Evolutionary conservation across 1,139 yeast species (phyloP), one percentile per base, ranked within the genome.

Genomic region (Hemisphaericaspora lyxosophila): DNA sequence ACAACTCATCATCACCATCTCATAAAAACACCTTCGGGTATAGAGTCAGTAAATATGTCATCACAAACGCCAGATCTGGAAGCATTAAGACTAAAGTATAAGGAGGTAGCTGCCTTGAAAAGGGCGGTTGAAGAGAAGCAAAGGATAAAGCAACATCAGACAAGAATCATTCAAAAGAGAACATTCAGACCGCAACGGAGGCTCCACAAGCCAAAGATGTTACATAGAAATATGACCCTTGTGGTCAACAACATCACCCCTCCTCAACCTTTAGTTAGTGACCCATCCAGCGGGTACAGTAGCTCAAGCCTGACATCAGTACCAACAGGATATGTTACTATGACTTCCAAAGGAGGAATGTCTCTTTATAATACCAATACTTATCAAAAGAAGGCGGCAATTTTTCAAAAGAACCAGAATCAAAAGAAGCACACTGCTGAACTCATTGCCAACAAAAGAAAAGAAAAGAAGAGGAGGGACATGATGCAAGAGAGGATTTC

Each of bases 101-200:
- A 67, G 2, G 70, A 64, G 42, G 60, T 64, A 11, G 67, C 69
- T 4, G 55, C 55, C 5, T 47, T 64, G 34, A 62, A 63, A 45
- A 56, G 54, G 41, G 54, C 64, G 9, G 59, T 64, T 22, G 54
- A 53, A 23, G 58, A 52, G 34, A 49, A 49, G 35, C 44, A 43
- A 22, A 35, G 35, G 4, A 19, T 41, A 16, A 39, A 39, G 16
- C 12, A 22, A 3, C 22, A 27, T 12, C 40, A 37, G 24, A 26
- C 33, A 3, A 29, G 19, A 14, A 7, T 36, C 3, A 20, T 20
- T 13, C 28, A 16, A 28, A 27, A 18, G 16, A 7, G 36, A 22
- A 26, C 22, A n/a, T 15, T 13, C 2, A 18, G 29, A 12, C 17
- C 13, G 9, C 38, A 30, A 24, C 29, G 25, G 18, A 26, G 14